phyloP scores from a whole-genome alignment of 192 early-diverging fungal species.

The Rhizoclosmatium sp. region DNA sequence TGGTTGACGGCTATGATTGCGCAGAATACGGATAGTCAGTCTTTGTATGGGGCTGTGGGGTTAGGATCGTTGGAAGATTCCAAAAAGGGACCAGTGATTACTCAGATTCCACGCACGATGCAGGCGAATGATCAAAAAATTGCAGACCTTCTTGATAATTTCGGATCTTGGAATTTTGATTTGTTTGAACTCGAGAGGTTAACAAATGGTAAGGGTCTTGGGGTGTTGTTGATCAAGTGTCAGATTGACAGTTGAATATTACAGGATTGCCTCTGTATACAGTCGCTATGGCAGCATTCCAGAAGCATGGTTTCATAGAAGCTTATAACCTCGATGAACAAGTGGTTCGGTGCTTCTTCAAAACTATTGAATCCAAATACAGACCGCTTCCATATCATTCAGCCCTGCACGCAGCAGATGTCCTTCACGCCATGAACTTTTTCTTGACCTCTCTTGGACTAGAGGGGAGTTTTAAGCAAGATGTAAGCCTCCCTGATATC shows the following conservation, averaged over 20 bases:
- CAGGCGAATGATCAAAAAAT: slow-evolving; percentile 26
- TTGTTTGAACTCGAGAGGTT: slow-evolving; percentile 48
- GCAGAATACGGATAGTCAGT: slow-evolving; percentile 8
- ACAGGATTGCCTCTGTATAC: slow-evolving; percentile 46
- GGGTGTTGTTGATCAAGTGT: background rate
- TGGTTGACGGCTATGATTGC: slow-evolving; percentile 55
- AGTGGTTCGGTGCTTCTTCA: slow-evolving; percentile 40
- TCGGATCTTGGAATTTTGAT: slow-evolving; percentile 52
- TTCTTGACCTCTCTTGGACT: slow-evolving; percentile 43
- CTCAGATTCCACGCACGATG: background rate
- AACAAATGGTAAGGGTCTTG: slow-evolving; percentile 17
- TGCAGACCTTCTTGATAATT: slow-evolving; percentile 34
- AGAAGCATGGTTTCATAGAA: slow-evolving; percentile 34
- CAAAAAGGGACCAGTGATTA: background rate
- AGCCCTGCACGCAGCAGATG: slow-evolving; percentile 61
- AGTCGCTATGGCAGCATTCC: slow-evolving; percentile 40
- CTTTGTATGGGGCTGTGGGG: background rate
- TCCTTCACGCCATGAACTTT: slow-evolving; percentile 57
- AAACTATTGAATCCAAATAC: slow-evolving; percentile 46
- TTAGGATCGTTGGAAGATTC: background rate
- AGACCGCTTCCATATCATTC: slow-evolving; percentile 57
- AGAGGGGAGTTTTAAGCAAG: slow-evolving; percentile 25
- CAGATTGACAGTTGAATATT: background rate
- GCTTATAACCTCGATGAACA: slow-evolving; percentile 41
- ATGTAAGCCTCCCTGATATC: slow-evolving; percentile 36